phyloP scores from a whole-genome alignment of 2,329 filamentous ascomycete genomes.

The Pyricularia pennisetigena region DNA sequence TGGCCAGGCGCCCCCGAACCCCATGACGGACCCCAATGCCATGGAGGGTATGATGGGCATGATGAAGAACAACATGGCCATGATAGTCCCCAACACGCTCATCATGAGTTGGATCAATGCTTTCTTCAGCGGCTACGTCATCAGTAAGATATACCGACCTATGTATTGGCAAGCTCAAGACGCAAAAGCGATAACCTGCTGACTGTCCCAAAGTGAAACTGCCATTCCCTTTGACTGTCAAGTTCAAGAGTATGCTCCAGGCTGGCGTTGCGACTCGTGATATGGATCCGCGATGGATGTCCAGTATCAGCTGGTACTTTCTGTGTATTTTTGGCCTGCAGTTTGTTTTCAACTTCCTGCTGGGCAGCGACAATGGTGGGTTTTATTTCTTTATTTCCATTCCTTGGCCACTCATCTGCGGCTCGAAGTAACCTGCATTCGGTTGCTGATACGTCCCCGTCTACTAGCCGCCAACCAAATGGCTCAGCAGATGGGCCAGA shows the following conservation, averaged over 20 bases:
- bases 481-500: conserved; percentile 79
- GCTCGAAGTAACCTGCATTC: neutral
- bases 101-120: conserved; percentile 99
- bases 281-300: conserved; percentile 97
- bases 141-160: conserved; percentile 47
- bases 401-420: neutral
- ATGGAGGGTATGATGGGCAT: conserved; percentile 99
- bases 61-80: conserved; percentile 99
- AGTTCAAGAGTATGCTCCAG: conserved; percentile 99
- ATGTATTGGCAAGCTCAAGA: neutral
- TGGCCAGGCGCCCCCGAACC: conserved; percentile 83
- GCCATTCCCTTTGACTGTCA: conserved; percentile 92
- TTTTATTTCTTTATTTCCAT: conserved; percentile 9
- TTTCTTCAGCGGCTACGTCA: conserved; percentile 96
- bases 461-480: conserved; percentile 76
- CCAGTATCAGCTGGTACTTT: conserved; percentile 98
- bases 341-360: conserved; percentile 92
- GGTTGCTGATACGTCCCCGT: neutral
- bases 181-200: neutral
- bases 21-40: conserved; percentile 86
- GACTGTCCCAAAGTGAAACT: conserved; percentile 63
- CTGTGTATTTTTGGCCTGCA: conserved; percentile 93
- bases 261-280: conserved; percentile 92
- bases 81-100: conserved; percentile 97
- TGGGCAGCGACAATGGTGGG: conserved; percentile 92